Conservation (phyloP, 805 yeast species). For the Schwanniomyces yamadae region DNA sequence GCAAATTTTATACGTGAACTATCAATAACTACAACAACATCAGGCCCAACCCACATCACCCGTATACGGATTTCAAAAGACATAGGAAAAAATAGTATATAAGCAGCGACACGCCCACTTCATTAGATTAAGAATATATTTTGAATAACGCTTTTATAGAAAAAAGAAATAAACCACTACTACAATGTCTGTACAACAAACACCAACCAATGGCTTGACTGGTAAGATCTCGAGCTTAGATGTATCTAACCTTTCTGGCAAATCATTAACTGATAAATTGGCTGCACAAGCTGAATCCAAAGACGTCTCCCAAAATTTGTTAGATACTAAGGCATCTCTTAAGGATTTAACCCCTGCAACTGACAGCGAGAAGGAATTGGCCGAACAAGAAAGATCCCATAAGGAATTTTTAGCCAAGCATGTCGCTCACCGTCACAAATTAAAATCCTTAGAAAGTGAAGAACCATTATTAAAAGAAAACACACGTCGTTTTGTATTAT, state of each 20-base stretch:
- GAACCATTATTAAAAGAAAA: slow-evolving; percentile 89
- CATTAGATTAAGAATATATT: no score
- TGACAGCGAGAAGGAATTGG: slow-evolving; percentile 20
- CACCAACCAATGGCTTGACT: slow-evolving; percentile 52
- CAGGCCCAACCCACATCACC: neutral
- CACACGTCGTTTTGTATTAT: slow-evolving; percentile 83
- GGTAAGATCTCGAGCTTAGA: slow-evolving; percentile 43
- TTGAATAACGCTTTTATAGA: no score
- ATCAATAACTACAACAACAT: neutral
- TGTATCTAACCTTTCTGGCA: slow-evolving; percentile 30
- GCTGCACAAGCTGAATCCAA: slow-evolving; percentile 42
- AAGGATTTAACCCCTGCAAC: slow-evolving; percentile 19
- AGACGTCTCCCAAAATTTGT: slow-evolving; percentile 25
- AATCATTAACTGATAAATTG: slow-evolving; percentile 41
- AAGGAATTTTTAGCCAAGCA: slow-evolving; percentile 57
- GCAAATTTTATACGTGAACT: neutral
- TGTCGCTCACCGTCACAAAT: slow-evolving; percentile 66
- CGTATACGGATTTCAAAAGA: neutral
- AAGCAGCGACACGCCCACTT: slow-evolving; percentile 1
- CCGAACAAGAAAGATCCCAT: slow-evolving; percentile 44
- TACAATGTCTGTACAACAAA: slow-evolving; percentile 56
- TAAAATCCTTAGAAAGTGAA: slow-evolving; percentile 75
- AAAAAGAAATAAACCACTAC: neutral
- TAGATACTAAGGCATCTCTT: slow-evolving; percentile 12
- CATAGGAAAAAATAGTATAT: slow-evolving; percentile 1